phyloP scores from a whole-genome alignment of 768 basidiomycete species.

The Aureoboletus auriporus region DNA sequence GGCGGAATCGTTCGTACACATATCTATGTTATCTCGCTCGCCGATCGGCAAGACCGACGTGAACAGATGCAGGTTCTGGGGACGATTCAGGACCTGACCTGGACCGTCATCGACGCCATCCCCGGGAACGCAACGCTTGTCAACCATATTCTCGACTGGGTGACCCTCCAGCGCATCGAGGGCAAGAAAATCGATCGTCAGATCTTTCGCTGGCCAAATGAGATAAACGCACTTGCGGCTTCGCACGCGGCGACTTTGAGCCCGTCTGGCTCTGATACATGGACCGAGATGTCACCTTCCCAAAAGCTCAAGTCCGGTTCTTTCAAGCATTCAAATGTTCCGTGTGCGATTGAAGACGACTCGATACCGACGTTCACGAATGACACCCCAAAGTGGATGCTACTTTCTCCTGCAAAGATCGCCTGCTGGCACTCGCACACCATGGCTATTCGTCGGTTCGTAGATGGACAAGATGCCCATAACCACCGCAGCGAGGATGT shows the following conservation, averaged over 20 bases:
- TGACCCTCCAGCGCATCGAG: conserved; percentile 22
- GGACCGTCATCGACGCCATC: conserved; percentile 52
- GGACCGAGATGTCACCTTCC: conserved; percentile 8
- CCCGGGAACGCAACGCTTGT: conserved; percentile 38
- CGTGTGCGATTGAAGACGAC: conserved; percentile 43
- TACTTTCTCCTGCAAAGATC: conserved; percentile 56
- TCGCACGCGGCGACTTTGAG: conserved; percentile 5
- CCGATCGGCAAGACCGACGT: conserved; percentile 51
- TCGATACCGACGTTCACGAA: conserved; percentile 32
- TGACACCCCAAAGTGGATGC: conserved; percentile 40
- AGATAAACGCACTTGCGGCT: conserved; percentile 28
- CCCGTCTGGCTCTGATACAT: conserved; percentile 20
- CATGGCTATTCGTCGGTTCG: conserved; percentile 44
- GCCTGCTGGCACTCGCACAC: conserved; percentile 75
- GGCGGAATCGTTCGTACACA: conserved; percentile 37
- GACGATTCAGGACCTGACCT: conserved; percentile 41
- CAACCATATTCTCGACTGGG: conserved; percentile 38
- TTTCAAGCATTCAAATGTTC: conserved; percentile 21
- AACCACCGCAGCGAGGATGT: conserved; percentile 25
- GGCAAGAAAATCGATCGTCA: not conserved
- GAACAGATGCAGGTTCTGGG: conserved; percentile 55
- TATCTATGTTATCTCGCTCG: conserved; percentile 60
- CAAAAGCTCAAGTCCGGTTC: not conserved
- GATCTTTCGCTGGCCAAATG: conserved; percentile 37
- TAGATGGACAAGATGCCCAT: conserved; percentile 24